These are phyloP conservation scores for Trematosphaeria pertusa DNA, from an alignment of 2,329 filamentous ascomycete species.

Conservation along the genomic window DNA sequence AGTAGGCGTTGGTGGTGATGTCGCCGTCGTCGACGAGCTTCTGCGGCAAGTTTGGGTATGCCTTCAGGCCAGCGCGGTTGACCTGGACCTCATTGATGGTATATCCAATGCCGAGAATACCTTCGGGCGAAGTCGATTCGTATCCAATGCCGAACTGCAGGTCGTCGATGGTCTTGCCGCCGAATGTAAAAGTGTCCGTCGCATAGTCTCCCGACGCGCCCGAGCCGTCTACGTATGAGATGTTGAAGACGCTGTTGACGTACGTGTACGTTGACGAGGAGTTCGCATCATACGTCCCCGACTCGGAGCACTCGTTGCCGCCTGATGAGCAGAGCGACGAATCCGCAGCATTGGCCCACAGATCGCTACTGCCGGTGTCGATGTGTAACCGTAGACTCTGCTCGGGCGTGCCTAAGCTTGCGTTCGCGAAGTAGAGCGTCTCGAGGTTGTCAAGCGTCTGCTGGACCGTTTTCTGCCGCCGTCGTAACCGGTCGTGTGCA, in stretches of 20 bases:
- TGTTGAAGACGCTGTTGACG: constrained; percentile 80
- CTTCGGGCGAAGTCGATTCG: constrained; percentile 63
- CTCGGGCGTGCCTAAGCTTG: constrained; percentile 63
- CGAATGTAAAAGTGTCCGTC: constrained; percentile 72
- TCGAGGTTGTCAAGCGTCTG: constrained; percentile 64
- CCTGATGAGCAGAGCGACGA: constrained; percentile 65
- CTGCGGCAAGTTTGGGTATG: constrained; percentile 69
- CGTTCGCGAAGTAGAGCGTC: constrained; percentile 66
- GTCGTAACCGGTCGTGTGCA: constrained; percentile 54
- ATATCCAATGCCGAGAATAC: constrained; percentile 88
- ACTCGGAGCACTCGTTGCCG: constrained; percentile 61
- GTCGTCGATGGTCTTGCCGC: constrained; percentile 58
- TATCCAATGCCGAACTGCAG: constrained; percentile 81
- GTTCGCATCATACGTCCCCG: constrained; percentile 74
- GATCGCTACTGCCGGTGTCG: constrained; percentile 69
- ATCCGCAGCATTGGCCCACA: constrained; percentile 69
- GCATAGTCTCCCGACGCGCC: constrained; percentile 81
- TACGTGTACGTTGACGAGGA: constrained; percentile 78
- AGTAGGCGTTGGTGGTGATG: constrained; percentile 71
- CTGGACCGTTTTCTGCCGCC: constrained; percentile 51
- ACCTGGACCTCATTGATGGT: constrained; percentile 77
- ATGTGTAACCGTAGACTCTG: constrained; percentile 64
- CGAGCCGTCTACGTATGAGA: constrained; percentile 84
- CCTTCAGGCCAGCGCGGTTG: constrained; percentile 57
- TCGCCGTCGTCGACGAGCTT: constrained; percentile 67